Conservation (phyloP, 192 early-diverging fungal genomes). For the Thamnidium elegans region DNA sequence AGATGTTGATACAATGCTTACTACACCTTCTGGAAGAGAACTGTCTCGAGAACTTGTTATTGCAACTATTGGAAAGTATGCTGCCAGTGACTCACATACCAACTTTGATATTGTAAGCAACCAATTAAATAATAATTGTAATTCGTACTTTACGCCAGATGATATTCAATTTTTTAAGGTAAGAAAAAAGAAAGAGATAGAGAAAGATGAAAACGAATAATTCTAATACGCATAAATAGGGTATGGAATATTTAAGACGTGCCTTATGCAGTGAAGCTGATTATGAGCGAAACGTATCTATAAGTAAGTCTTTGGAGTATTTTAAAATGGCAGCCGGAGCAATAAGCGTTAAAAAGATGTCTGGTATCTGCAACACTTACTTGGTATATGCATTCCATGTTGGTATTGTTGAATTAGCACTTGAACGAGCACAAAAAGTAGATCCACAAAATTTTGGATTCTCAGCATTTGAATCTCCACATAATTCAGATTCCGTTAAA, state of each 20-base stretch:
- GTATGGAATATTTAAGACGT: conserved; percentile 20
- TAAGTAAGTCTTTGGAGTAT: conserved; percentile 15
- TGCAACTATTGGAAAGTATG: conserved; percentile 18
- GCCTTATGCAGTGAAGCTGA: conserved; percentile 9
- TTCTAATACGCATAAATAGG: conserved; percentile 17
- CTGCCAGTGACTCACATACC: neutral
- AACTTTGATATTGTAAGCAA: conserved; percentile 15
- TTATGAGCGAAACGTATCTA: conserved; percentile 8
- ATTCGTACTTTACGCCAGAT: conserved; percentile 14
- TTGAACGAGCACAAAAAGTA: conserved; percentile 22
- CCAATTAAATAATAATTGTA: conserved; percentile 11
- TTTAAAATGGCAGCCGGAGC: conserved; percentile 24
- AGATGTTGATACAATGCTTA: conserved; percentile 25
- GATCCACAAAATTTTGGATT: conserved; percentile 24
- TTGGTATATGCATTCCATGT: conserved; percentile 17
- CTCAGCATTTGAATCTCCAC: conserved; percentile 11
- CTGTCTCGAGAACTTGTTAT: conserved; percentile 26
- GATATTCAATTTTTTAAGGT: conserved; percentile 35
- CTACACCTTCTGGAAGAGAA: conserved; percentile 9
- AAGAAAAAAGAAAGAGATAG: neutral
- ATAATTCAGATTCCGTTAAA: neutral
- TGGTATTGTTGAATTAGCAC: conserved; percentile 27
- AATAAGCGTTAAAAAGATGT: conserved; percentile 15
- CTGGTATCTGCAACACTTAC: conserved; percentile 14
- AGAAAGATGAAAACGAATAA: neutral